phyloP scores from a whole-genome alignment of 352 stramenopile species.

The Pilasporangium apinafurcum region DNA sequence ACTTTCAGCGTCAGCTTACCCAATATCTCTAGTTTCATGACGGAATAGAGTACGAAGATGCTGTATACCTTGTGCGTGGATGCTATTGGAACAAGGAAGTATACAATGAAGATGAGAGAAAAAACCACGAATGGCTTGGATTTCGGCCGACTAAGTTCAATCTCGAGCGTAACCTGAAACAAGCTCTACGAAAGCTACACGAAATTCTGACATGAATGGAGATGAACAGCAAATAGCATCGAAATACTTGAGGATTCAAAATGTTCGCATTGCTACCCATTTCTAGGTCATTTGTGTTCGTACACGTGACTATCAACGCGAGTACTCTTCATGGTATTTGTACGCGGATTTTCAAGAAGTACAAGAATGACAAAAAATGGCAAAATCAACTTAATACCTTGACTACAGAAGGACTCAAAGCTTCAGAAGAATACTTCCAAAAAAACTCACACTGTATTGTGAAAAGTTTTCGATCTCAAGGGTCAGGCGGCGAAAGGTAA shows the following conservation, averaged over 20 bases:
- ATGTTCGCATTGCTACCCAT: not conserved
- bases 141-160: not conserved
- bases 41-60: not conserved
- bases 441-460: too few species aligned
- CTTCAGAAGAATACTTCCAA: too few species aligned
- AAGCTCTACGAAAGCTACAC: constrained; percentile 1
- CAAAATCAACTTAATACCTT: not conserved
- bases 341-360: not conserved
- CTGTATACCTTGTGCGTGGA: constrained; percentile 1
- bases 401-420: too few species aligned
- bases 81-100: constrained; percentile 1
- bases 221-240: not conserved
- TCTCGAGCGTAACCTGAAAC: constrained; percentile 3
- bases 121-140: not conserved
- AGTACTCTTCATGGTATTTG: constrained; percentile 2
- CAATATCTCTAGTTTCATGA: constrained; percentile 4
- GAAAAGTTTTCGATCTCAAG: too few species aligned
- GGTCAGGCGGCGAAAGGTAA: too few species aligned
- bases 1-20: constrained; percentile 2
- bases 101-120: not conserved
- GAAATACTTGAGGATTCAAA: not conserved
- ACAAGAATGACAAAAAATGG: too few species aligned
- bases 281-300: not conserved
- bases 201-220: not conserved
- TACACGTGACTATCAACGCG: constrained; percentile 5